A percentile compares a stretch with the other conserved stretches of the same genome.
These are phyloP conservation scores for Eutrema yunnanense DNA, from an alignment of 345 rosid genomes.

Conservation along the genomic window DNA sequence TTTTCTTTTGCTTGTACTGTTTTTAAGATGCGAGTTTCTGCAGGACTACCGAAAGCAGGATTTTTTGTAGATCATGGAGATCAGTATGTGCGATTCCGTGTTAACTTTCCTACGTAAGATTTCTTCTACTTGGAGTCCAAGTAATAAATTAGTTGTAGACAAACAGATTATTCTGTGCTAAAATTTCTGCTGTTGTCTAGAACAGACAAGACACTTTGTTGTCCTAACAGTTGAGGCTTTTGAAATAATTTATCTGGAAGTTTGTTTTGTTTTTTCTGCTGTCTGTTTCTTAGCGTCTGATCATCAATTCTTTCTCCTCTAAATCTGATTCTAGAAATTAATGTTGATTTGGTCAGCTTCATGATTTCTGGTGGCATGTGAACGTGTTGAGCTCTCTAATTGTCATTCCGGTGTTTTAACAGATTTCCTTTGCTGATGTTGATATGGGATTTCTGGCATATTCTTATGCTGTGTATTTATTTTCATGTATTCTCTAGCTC, in stretches of 20 bases:
- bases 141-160: not conserved
- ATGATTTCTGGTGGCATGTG: not conserved
- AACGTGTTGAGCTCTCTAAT: not conserved
- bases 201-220: not conserved
- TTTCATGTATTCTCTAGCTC: slow-evolving; percentile 31
- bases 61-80: slow-evolving; percentile 70
- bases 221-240: not conserved
- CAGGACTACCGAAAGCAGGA: slow-evolving; percentile 79
- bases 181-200: not conserved
- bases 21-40: slow-evolving; percentile 20
- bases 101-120: slow-evolving; percentile 77
- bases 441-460: not conserved
- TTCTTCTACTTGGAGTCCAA: not conserved
- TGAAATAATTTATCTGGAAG: not conserved
- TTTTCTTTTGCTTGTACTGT: slow-evolving; percentile 4
- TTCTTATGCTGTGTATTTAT: slow-evolving; percentile 4
- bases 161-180: not conserved
- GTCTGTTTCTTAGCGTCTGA: not conserved
- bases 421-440: not conserved
- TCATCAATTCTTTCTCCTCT: not conserved
- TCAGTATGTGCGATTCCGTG: slow-evolving; percentile 79
- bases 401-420: not conserved
- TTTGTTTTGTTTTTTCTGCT: not conserved
- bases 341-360: not conserved
- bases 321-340: not conserved